A percentile compares a stretch with the other conserved stretches of the same genome.
phyloP scores from a whole-genome alignment of 2,329 filamentous ascomycete genomes.

The Lachnellula suecica region DNA sequence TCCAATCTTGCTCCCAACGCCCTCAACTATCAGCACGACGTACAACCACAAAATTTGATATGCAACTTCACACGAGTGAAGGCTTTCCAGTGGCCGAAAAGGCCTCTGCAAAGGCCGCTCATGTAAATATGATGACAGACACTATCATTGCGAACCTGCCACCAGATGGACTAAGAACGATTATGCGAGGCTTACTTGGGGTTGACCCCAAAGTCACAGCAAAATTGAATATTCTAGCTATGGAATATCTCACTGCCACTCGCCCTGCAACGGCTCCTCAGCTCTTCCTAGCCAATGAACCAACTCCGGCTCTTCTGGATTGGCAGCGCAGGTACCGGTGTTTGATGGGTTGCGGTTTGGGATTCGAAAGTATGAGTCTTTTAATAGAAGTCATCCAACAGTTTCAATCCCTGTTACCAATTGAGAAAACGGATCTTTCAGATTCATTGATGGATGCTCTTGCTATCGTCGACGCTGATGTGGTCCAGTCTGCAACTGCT shows the following conservation, averaged over 20 bases:
- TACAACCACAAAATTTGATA: too few relatives aligned
- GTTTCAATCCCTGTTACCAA: neutral
- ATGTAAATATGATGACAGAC: slow-evolving; percentile 48
- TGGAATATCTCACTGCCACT: slow-evolving; percentile 28
- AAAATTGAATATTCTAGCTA: slow-evolving; percentile 34
- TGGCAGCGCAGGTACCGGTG: slow-evolving; percentile 29
- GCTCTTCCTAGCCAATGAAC: slow-evolving; percentile 7
- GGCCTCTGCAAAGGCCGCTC: slow-evolving; percentile 30
- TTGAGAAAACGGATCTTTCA: slow-evolving; percentile 8
- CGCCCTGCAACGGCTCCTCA: slow-evolving; percentile 17
- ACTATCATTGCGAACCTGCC: slow-evolving; percentile 44
- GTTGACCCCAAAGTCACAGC: slow-evolving; percentile 32
- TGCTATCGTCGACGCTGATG: slow-evolving; percentile 33
- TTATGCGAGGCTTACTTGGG: slow-evolving; percentile 35
- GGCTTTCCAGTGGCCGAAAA: neutral
- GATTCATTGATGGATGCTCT: slow-evolving; percentile 23
- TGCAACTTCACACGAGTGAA: neutral
- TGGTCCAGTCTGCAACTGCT: slow-evolving; percentile 28
- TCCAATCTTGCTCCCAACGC: too few relatives aligned
- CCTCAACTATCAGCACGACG: too few relatives aligned
- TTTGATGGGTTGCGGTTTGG: slow-evolving; percentile 34
- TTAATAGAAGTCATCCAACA: slow-evolving; percentile 18
- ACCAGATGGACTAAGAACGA: slow-evolving; percentile 38
- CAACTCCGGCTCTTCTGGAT: slow-evolving; percentile 10
- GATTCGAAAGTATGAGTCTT: slow-evolving; percentile 30